Conservation (phyloP, 768 basidiomycete species). For the Boletus reticuloceps region DNA sequence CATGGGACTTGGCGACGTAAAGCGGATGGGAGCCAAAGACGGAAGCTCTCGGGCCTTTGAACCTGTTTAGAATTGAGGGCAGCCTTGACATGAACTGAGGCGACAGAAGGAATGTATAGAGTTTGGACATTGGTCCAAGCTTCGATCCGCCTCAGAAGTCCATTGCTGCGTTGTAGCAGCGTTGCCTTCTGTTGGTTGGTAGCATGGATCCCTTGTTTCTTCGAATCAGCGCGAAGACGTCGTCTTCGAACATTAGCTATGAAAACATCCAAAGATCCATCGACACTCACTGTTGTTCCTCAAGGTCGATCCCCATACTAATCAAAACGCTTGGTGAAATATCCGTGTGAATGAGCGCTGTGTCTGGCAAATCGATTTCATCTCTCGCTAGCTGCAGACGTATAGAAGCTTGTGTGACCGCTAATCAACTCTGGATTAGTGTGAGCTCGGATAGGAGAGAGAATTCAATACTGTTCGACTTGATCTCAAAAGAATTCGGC, state of each 20-base stretch:
- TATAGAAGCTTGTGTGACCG: background rate
- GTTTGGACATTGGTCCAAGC: background rate
- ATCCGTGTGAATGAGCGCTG: background rate
- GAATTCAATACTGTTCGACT: background rate
- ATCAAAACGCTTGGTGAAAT: background rate
- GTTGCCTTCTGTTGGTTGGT: slow-evolving; percentile 25
- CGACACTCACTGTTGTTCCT: no score
- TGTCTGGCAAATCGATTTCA: background rate
- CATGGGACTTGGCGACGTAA: background rate
- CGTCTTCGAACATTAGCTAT: background rate
- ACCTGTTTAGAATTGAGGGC: background rate
- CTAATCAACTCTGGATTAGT: background rate
- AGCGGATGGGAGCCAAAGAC: background rate
- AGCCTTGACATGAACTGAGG: background rate
- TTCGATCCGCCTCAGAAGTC: background rate
- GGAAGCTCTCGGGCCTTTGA: background rate
- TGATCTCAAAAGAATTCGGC: slow-evolving; percentile 11
- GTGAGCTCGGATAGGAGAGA: no score
- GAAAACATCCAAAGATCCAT: no score
- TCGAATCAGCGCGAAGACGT: background rate
- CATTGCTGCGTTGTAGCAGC: background rate
- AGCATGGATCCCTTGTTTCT: slow-evolving; percentile 7
- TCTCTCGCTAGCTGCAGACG: background rate
- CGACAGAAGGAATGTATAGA: background rate
- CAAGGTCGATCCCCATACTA: background rate